Conservation (phyloP, 2,329 filamentous ascomycete genomes). For the Cytospora mali region DNA sequence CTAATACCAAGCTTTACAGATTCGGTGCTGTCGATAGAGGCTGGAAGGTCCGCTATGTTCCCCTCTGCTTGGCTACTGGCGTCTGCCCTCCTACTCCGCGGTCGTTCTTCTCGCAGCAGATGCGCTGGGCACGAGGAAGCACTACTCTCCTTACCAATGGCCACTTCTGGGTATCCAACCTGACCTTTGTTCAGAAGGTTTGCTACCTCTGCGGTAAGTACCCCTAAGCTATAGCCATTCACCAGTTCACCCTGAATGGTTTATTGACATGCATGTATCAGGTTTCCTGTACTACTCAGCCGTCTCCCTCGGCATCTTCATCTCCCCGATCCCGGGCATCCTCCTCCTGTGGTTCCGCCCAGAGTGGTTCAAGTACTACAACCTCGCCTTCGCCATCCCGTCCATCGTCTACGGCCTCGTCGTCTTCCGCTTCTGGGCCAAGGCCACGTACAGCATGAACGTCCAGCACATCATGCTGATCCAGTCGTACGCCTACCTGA, state of each 20-base stretch:
- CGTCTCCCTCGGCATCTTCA: conserved; percentile 44
- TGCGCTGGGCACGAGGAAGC: conserved; percentile 46
- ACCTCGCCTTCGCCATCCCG: conserved; percentile 46
- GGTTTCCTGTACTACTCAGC: conserved; percentile 45
- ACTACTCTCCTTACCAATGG: conserved; percentile 45
- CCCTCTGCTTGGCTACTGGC: conserved; percentile 45
- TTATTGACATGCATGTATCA: conserved; percentile 12
- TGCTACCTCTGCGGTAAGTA: conserved; percentile 44
- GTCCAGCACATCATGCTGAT: conserved; percentile 47
- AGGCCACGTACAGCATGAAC: conserved; percentile 44
- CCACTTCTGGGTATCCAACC: conserved; percentile 44
- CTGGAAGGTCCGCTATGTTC: conserved; percentile 47
- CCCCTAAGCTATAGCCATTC: no score
- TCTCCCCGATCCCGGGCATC: conserved; percentile 44
- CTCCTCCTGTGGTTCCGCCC: conserved; percentile 44
- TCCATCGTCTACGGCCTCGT: conserved; percentile 43
- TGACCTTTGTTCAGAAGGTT: conserved; percentile 44
- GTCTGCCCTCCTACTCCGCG: conserved; percentile 46
- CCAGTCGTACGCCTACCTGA: conserved; percentile 46
- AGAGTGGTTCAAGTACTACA: conserved; percentile 47
- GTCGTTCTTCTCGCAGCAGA: conserved; percentile 48
- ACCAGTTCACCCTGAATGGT: neutral
- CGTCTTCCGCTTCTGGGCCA: conserved; percentile 44
- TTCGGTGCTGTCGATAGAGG: conserved; percentile 46
- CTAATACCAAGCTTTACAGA: conserved; percentile 22